Percentiles rank a stretch among this genome's conserved stretches.
Conservation (phyloP, 345 rosid species). For the Orychophragmus violaceus region DNA sequence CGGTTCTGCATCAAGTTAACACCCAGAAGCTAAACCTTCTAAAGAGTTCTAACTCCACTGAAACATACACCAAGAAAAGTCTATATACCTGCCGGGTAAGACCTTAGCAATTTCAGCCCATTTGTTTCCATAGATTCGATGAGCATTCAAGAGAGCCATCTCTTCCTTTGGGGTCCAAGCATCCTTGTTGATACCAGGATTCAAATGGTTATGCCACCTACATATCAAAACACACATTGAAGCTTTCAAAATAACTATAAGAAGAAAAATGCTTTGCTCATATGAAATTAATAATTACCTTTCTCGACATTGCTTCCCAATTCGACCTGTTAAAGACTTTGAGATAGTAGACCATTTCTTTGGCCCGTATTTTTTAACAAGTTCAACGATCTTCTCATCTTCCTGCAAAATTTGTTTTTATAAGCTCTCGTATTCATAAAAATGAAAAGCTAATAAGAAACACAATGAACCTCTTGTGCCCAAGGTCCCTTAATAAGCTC, state of each 20-base stretch:
- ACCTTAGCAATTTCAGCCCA: slow-evolving; percentile 99
- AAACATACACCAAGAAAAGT: neutral
- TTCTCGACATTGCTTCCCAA: slow-evolving; percentile 98
- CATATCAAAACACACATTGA: slow-evolving; percentile 5
- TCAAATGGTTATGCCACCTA: slow-evolving; percentile 99
- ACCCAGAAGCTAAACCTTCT: neutral
- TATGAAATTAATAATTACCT: slow-evolving; percentile 42
- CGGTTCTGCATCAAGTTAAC: slow-evolving; percentile 56
- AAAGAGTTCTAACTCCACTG: neutral
- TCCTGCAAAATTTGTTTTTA: slow-evolving; percentile 42
- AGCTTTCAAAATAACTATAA: neutral
- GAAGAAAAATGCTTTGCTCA: neutral
- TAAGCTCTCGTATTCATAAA: slow-evolving; percentile 1
- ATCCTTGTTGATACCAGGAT: slow-evolving; percentile 88
- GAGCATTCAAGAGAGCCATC: slow-evolving; percentile 71
- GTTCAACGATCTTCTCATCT: slow-evolving; percentile 78
- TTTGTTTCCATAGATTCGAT: slow-evolving; percentile 66
- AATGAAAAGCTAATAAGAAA: neutral
- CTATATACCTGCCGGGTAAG: slow-evolving; percentile 82
- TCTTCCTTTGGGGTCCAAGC: slow-evolving; percentile 97
- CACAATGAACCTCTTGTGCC: slow-evolving; percentile 71
- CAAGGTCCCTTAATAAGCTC: slow-evolving; percentile 98
- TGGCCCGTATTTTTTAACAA: slow-evolving; percentile 74
- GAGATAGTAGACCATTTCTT: slow-evolving; percentile 94
- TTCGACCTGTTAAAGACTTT: slow-evolving; percentile 86